phyloP scores from a whole-genome alignment of 352 stramenopile species.

The Pythium monospermum region DNA sequence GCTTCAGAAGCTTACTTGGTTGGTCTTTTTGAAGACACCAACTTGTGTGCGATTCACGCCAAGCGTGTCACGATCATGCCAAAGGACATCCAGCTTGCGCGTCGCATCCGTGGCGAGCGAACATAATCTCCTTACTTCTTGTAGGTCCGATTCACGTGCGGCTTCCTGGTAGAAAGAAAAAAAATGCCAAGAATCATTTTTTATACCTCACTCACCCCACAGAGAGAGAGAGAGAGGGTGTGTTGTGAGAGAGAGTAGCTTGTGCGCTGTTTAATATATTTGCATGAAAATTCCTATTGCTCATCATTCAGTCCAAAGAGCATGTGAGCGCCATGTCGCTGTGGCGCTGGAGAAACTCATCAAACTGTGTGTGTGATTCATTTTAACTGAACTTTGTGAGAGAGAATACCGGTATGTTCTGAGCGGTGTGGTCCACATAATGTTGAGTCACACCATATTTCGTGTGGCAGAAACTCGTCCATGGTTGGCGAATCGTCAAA shows the following conservation, averaged over 20 bases:
- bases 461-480: too few species aligned
- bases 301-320: background rate
- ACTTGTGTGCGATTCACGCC: slow-evolving; percentile 85
- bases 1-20: slow-evolving; percentile 84
- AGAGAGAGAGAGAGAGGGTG: too few species aligned
- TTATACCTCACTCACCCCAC: slow-evolving; percentile 2
- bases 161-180: too few species aligned
- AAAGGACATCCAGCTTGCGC: slow-evolving; percentile 83
- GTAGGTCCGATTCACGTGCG: too few species aligned
- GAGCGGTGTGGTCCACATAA: slow-evolving; percentile 10
- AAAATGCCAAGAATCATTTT: slow-evolving; percentile 5
- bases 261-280: slow-evolving; percentile 22
- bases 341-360: too few species aligned
- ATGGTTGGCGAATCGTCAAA: background rate
- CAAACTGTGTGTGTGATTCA: too few species aligned
- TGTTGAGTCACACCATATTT: too few species aligned
- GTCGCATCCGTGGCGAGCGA: slow-evolving; percentile 48
- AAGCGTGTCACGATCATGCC: slow-evolving; percentile 89
- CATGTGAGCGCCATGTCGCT: too few species aligned
- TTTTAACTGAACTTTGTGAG: background rate
- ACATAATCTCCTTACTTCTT: slow-evolving; percentile 15
- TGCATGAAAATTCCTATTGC: slow-evolving; percentile 4
- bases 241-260: slow-evolving; percentile 13
- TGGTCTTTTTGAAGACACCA: slow-evolving; percentile 87
- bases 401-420: too few species aligned